Evolutionary conservation across 352 stramenopile species (phyloP).

Genomic region (Globisporangium viniferum): DNA sequence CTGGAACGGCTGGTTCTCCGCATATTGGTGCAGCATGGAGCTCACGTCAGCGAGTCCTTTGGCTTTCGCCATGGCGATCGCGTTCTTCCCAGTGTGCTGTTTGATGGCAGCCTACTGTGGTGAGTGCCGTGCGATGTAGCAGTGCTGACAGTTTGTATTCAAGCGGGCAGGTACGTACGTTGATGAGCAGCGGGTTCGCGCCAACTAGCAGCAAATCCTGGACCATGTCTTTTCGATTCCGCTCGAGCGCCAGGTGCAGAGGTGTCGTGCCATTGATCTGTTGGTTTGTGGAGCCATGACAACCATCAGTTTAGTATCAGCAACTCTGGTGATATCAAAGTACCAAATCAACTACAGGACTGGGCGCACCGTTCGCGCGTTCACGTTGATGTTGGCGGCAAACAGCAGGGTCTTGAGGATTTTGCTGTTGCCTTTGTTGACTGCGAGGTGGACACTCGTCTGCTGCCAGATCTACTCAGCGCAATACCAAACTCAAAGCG

Average conservation of each 20-base stretch:
- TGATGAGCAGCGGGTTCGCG: slow-evolving; percentile 52
- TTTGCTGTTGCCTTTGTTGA: slow-evolving; percentile 48
- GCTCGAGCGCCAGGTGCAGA: slow-evolving; percentile 49
- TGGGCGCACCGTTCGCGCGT: slow-evolving; percentile 36
- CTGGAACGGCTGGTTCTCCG: slow-evolving; percentile 28
- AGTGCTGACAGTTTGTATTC: neutral
- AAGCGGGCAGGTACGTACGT: slow-evolving; percentile 27
- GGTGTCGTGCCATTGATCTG: slow-evolving; percentile 65
- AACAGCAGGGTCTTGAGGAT: slow-evolving; percentile 59
- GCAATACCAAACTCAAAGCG: neutral
- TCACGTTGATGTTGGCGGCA: slow-evolving; percentile 30
- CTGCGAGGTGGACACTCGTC: slow-evolving; percentile 57
- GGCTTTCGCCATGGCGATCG: slow-evolving; percentile 36
- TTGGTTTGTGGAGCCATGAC: no score
- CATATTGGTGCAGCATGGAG: slow-evolving; percentile 30
- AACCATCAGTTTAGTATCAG: neutral
- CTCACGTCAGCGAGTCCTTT: slow-evolving; percentile 25
- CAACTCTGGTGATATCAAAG: neutral
- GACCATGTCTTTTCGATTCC: slow-evolving; percentile 49
- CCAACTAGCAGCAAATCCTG: slow-evolving; percentile 56
- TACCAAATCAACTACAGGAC: neutral
- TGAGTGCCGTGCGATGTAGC: neutral
- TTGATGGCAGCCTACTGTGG: neutral
- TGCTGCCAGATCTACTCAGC: slow-evolving; percentile 47
- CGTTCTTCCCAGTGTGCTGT: slow-evolving; percentile 48